Conservation (phyloP, 2,329 filamentous ascomycete species). For the Neurospora crassa region DNA sequence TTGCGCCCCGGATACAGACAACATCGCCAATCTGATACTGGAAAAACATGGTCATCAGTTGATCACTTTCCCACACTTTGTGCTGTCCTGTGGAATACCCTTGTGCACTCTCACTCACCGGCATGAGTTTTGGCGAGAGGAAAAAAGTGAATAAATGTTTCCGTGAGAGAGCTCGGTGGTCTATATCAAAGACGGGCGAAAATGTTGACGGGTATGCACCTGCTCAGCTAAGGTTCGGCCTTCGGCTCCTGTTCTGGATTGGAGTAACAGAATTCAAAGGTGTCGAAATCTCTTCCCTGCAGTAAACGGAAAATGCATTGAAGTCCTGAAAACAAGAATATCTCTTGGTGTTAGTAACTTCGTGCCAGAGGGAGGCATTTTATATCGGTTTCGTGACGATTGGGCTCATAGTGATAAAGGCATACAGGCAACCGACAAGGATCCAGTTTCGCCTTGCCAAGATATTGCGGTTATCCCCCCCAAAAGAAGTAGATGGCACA, state of each 20-base stretch:
- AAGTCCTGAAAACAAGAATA: neutral
- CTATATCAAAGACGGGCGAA: neutral
- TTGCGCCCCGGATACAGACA: conserved; percentile 12
- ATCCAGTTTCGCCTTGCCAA: neutral
- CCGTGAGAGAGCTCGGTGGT: neutral
- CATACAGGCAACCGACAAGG: neutral
- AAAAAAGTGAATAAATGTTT: neutral
- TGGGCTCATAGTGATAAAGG: neutral
- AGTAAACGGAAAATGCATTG: neutral
- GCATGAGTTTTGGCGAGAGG: neutral
- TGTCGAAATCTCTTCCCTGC: neutral
- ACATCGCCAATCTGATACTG: conserved; percentile 13
- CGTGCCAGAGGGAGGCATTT: neutral
- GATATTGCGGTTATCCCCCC: neutral
- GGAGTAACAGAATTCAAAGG: neutral
- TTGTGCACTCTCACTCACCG: neutral
- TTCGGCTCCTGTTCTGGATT: neutral
- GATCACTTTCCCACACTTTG: neutral
- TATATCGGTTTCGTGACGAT: neutral
- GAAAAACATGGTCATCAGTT: neutral
- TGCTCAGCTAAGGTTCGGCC: neutral
- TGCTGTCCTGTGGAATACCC: neutral
- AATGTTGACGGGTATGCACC: neutral
- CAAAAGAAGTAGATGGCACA: neutral
- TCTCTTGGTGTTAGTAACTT: neutral